Evolutionary conservation across 371 early-diverging fungal species (phyloP).

Genomic region (Mortierella sp.): DNA sequence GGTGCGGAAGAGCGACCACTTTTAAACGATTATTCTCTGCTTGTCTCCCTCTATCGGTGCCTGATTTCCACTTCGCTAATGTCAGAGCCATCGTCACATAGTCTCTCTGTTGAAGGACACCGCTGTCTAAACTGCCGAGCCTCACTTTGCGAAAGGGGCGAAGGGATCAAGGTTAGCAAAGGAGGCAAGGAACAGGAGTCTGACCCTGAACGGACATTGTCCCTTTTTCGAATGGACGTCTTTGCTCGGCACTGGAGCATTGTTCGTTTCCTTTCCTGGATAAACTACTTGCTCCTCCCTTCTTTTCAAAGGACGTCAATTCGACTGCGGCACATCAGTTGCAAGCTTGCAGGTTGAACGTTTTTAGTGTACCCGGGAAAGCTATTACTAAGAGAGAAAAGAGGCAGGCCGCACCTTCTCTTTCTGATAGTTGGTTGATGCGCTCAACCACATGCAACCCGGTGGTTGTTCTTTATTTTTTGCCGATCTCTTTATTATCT

Average conservation of each 20-base stretch:
- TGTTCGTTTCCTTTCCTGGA: neutral
- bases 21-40: neutral
- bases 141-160: neutral
- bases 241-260: neutral
- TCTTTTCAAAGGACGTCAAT: neutral
- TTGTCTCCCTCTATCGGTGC: neutral
- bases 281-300: neutral
- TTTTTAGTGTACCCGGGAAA: neutral
- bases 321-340: neutral
- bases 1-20: neutral
- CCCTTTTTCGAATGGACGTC: neutral
- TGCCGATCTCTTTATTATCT: too few species aligned
- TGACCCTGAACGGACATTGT: constrained; percentile 2
- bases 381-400: neutral
- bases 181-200: neutral
- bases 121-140: neutral
- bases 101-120: too few species aligned
- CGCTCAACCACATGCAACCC: too few species aligned
- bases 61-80: neutral
- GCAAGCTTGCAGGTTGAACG: neutral
- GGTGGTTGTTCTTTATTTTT: too few species aligned
- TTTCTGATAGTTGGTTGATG: too few species aligned
- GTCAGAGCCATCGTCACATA: too few species aligned
- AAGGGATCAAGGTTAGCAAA: neutral
- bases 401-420: too few species aligned